Conservation (phyloP, 2,329 filamentous ascomycete species). For the Malbranchea cinnamomea region DNA sequence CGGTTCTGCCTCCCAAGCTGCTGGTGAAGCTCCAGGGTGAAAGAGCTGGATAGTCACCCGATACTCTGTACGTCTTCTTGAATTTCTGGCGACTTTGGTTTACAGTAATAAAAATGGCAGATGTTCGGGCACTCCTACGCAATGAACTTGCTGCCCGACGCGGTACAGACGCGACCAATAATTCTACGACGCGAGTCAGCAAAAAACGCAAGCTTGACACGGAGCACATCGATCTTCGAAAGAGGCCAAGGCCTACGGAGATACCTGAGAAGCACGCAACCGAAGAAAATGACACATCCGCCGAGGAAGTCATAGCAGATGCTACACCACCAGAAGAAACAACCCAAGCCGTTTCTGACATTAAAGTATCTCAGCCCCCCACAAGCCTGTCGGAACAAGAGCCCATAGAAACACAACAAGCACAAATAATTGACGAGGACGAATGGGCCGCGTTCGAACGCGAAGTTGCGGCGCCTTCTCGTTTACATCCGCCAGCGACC, state of each 20-base stretch:
- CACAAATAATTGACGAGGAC: constrained; percentile 47
- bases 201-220: constrained; percentile 42
- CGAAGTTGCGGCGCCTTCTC: constrained; percentile 47
- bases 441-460: constrained; percentile 83
- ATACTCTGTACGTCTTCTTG: too few species aligned
- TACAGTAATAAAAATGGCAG: constrained; percentile 49
- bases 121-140: constrained; percentile 65
- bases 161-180: constrained; percentile 40
- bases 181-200: constrained; percentile 20
- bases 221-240: constrained; percentile 26
- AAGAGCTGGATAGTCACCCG: too few species aligned
- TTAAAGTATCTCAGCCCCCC: constrained; percentile 1
- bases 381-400: background rate
- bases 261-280: constrained; percentile 18
- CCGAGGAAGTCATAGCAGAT: constrained; percentile 10
- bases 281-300: constrained; percentile 14
- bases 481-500: constrained; percentile 18
- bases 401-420: constrained; percentile 3
- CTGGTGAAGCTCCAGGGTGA: too few species aligned
- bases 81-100: constrained; percentile 1
- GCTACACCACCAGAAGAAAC: constrained; percentile 10
- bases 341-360: constrained; percentile 7
- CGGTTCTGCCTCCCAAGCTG: too few species aligned
- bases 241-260: constrained; percentile 27
- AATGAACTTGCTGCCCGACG: constrained; percentile 61